Evolutionary conservation across 2,329 filamentous ascomycete species (phyloP), one percentile per base, ranked within the genome.

Genomic region (Cordyceps tenuipes): DNA sequence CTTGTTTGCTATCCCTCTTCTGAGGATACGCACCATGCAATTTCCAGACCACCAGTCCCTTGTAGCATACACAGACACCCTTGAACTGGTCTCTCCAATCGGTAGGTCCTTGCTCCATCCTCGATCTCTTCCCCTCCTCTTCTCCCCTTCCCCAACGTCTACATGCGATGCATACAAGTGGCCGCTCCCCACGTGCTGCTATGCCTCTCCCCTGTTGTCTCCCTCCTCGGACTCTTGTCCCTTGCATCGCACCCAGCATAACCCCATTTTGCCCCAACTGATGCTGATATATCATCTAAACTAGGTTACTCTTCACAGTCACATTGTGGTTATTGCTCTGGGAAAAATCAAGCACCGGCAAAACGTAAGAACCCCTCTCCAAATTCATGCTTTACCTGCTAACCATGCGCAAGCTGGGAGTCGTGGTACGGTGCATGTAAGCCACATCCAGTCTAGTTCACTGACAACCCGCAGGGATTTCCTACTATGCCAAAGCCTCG

Each of bases 401-500:
- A 39, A 53, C 23, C n/a, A 9, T 59, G 23, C 48, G 50, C 31
- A 52, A 52, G 57, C 57, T 36, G 26, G 39, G 39, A 21, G 29
- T 53, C 39, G 39, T 48, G 49, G 41, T 53, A 53, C 26, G 39
- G 39, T 21, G 26, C 13, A 47, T 19, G 49, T 41, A 39, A 36
- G 21, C 26, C 12, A 8, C 21, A 5, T 44, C 44, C 19, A n/a
- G 26, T 13, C 21, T 13, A 12, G 21, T 31, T 53, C 15, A 53
- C 57, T 51, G 26, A 44, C 46, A 19, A 51, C 53, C 31, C 62
- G 31, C 67, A 91, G 89, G 87, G 67, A 87, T 82, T 68, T 88
- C 85, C 31, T 92, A 91, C 73, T 91, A 90, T 75, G 83, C 83
- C 43, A 78, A 77, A 54, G 79, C 87, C 54, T 79, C 77, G 49